phyloP scores from a whole-genome alignment of 2,329 filamentous ascomycete species.

The Trichoderma sp. region DNA sequence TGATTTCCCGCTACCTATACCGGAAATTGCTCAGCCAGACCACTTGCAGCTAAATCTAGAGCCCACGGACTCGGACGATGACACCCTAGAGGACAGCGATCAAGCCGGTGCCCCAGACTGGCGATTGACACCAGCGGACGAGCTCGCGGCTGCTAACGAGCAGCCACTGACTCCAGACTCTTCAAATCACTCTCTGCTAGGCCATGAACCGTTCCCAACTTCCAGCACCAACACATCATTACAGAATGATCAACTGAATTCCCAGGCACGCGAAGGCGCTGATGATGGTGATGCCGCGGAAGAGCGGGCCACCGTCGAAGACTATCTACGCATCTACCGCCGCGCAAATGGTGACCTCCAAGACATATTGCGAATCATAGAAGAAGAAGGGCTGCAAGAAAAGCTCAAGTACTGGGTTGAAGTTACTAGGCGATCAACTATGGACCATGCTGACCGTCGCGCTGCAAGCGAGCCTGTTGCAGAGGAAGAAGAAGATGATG shows the following conservation, averaged over 20 bases:
- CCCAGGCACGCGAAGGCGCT: not conserved
- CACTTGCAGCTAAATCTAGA: constrained; percentile 23
- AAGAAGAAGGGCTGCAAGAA: constrained; percentile 56
- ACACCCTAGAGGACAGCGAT: constrained; percentile 31
- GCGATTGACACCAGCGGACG: not conserved
- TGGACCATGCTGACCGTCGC: constrained; percentile 23
- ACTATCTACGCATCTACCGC: constrained; percentile 53
- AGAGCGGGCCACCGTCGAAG: constrained; percentile 28
- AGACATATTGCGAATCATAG: constrained; percentile 58
- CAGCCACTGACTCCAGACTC: not conserved
- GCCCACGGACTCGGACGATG: constrained; percentile 34
- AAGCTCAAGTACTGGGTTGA: constrained; percentile 59
- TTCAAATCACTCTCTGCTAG: not conserved
- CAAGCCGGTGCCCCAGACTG: constrained; percentile 14
- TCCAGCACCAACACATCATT: not conserved
- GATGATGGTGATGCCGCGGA: not conserved
- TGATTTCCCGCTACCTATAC: constrained; percentile 26
- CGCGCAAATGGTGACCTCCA: constrained; percentile 58
- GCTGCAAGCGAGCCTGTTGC: not conserved
- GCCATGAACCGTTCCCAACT: not conserved
- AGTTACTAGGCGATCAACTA: constrained; percentile 42
- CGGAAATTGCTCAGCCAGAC: constrained; percentile 20
- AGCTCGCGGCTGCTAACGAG: not conserved
- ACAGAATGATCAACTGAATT: not conserved
- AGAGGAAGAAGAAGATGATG: not conserved